Base-by-base conservation (phyloP, 139 green algal genomes). In the Asterochloris erici region DNA sequence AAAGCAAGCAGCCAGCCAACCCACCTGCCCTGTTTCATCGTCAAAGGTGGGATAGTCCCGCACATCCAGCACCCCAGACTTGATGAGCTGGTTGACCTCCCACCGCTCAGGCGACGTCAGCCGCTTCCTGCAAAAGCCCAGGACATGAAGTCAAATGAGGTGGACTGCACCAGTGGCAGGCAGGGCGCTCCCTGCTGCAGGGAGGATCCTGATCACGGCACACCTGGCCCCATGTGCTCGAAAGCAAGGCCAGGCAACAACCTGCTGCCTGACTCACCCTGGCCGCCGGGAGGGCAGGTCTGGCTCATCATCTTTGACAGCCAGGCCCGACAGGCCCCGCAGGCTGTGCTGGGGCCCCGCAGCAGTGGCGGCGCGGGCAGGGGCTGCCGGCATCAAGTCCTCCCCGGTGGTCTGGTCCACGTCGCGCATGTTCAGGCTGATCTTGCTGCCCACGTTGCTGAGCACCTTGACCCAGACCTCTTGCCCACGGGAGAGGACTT, bases 401-500 rank as follows among this genome's bases (percentile, higher is more conserved):
- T 90, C 54, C 1, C 95, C 95, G 23, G 89, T 98, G 13, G 85
- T 87, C 83, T 99, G 97, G 91, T 99, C 95, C 66, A 99, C 97
- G 79, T 99, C 96, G 0, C 92, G 85, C 91, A 99, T 98, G 74
- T 86, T 93, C 23, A 99, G 89, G 0, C 88, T 90, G 60, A 87
- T 77, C 60, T 74, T 79, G 60, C 28, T 15, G 16, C 86, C 82
- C 6, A 77, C 75, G 38, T 86, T 84, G 38, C 82, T 90, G 26
- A 97, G 84, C 13, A 96, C 92, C 84, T 98, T 98, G 60, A 97
- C 89, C 92, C 91, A 97, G 29, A 99, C 95, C 73, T 92, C 87
- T 74, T 90, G 83, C 10, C 79, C 84, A 11, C 89, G 83, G 83
- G 90, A 88, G 17, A 97, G 91, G 60, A 92, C 87, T 16, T 98